Evolutionary conservation across 306 rosid genomes (phyloP).

Genomic region (Pyrus betulifolia): DNA sequence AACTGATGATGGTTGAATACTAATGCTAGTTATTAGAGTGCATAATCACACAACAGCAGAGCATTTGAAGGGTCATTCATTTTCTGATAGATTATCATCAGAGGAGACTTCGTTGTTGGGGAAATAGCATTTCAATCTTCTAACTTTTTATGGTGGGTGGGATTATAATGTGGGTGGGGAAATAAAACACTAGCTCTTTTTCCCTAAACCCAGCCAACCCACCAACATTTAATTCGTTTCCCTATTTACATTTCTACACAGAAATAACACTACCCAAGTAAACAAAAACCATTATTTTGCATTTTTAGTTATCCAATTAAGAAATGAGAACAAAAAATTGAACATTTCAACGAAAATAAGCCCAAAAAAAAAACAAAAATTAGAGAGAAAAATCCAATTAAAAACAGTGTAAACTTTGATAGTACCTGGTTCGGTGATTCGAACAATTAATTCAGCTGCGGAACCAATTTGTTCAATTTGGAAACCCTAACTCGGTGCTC

Average conservation of each 20-base stretch:
- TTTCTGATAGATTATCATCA: too few relatives aligned
- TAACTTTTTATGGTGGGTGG: too few relatives aligned
- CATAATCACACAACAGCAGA: too few relatives aligned
- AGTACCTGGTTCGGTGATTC: neutral
- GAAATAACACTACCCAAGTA: neutral
- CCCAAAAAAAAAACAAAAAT: neutral
- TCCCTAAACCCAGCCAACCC: neutral
- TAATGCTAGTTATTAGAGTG: too few relatives aligned
- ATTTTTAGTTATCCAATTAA: neutral
- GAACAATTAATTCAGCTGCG: neutral
- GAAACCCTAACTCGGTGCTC: slow-evolving; percentile 12
- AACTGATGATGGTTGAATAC: too few relatives aligned
- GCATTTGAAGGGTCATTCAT: too few relatives aligned
- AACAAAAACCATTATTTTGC: neutral
- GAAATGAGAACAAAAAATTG: neutral
- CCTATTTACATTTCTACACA: neutral
- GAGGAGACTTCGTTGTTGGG: too few relatives aligned
- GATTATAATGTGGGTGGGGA: too few relatives aligned
- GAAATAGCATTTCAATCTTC: too few relatives aligned
- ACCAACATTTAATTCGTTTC: neutral
- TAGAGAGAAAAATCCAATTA: neutral
- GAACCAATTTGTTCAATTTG: neutral
- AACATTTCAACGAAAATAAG: neutral
- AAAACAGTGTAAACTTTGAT: neutral
- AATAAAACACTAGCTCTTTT: neutral